Evolutionary conservation across 2,329 filamentous ascomycete species (phyloP), one percentile per base, ranked within the genome.

Genomic region (Scytalidium sp.): DNA sequence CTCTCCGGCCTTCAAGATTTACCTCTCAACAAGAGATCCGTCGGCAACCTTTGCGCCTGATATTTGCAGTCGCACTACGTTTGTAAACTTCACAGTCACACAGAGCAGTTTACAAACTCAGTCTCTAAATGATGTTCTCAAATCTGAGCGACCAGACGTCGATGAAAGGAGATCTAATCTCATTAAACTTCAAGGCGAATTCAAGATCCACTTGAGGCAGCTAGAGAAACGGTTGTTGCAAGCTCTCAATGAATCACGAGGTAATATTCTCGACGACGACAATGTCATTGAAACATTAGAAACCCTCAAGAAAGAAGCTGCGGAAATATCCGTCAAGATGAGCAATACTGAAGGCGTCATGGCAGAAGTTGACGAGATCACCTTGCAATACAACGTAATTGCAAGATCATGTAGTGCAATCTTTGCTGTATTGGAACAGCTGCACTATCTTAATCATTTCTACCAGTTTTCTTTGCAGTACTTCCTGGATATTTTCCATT

Each of bases 381-480:
- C 95, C 36, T 83, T 88, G 59, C 88, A 96, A 69, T 99, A 99
- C 78, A 88, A 87, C 65, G 84, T 95, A 57, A 91, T 99, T 70
- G 94, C 94, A 50, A 83, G 86, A 61, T 93, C 94, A 40, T 99
- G 94, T 80, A 97, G 93, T 72, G 92, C 94, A 49, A 93, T 99
- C 40, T 99, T 97, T 67, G 91, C 95, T 25, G 89, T 99, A 13
- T 77, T 99, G 53, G 95, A 99, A 72, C 93, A 99, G 69, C 81
- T 99, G 50, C 93, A 97, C 70, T 95, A 97, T 66, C 85, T 99
- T 67, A 97, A 99, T 69, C 94, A 97, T 75, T 97, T 97, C 73
- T 99, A 99, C 70, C 95, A 97, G 67, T 99, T 99, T 78, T 99
- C 94, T 32, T 79, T 99, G 52, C 92, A 97, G 69, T 99, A 96